phyloP scores from a whole-genome alignment of 1,284 basidiomycete genomes.

The Ceratobasidium sp. region DNA sequence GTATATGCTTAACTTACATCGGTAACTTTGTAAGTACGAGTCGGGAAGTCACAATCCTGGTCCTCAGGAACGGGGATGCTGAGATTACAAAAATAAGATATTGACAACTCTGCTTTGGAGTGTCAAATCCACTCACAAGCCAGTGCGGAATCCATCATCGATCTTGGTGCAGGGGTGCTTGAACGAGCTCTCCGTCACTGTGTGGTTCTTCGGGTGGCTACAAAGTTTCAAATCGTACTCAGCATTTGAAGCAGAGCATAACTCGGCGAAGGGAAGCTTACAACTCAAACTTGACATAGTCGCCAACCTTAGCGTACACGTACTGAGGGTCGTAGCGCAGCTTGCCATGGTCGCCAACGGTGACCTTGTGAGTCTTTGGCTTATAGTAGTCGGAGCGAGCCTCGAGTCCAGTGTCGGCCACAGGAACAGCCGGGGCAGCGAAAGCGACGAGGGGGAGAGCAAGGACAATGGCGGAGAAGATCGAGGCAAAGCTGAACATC shows the following conservation, averaged over 20 bases:
- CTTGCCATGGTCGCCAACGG: slow-evolving; percentile 4
- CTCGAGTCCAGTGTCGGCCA: slow-evolving; percentile 3
- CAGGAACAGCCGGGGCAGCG: slow-evolving; percentile 14
- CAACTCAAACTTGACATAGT: slow-evolving; percentile 27
- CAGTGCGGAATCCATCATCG: slow-evolving; percentile 8
- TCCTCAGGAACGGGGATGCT: slow-evolving; percentile 13
- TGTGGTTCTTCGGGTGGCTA: slow-evolving; percentile 34
- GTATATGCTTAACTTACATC: slow-evolving; percentile 13
- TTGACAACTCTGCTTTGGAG: too few species aligned
- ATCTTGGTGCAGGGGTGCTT: neutral
- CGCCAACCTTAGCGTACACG: slow-evolving; percentile 5
- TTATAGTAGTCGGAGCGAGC: slow-evolving; percentile 9
- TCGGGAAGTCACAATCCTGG: slow-evolving; percentile 6
- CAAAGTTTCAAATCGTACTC: neutral
- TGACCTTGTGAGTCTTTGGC: slow-evolving; percentile 18
- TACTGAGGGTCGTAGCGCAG: slow-evolving; percentile 2
- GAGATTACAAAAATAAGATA: neutral
- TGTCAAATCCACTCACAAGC: neutral
- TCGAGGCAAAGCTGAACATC: slow-evolving; percentile 31
- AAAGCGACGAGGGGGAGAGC: slow-evolving; percentile 23
- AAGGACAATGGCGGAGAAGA: slow-evolving; percentile 15
- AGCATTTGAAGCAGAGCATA: neutral
- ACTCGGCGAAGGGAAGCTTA: neutral
- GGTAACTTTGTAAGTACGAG: slow-evolving; percentile 25
- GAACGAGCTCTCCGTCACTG: slow-evolving; percentile 18